A percentile compares a stretch with the other conserved stretches of the same genome.
phyloP scores from a whole-genome alignment of 306 rosid species.

The Nissolia schottii region DNA sequence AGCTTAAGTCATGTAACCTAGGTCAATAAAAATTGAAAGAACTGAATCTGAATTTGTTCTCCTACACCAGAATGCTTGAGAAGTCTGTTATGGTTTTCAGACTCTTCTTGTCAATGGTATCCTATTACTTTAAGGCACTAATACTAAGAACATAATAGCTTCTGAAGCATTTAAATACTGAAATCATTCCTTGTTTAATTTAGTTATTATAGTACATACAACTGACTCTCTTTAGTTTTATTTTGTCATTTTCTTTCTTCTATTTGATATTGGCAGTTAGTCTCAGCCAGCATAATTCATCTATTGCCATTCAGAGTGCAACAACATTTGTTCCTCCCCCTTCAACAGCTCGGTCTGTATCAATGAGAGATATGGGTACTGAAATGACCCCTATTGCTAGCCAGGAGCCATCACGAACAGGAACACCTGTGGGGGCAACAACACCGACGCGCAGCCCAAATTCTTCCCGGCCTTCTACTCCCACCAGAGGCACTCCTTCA shows the following conservation, averaged over 20 bases:
- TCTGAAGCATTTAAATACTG: conserved; percentile 4
- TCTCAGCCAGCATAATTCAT: conserved; percentile 77
- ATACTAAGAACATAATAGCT: background rate
- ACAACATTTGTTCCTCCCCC: conserved; percentile 86
- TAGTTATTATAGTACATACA: background rate
- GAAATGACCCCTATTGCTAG: conserved; percentile 99
- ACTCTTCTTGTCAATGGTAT: background rate
- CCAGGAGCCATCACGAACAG: conserved; percentile 96
- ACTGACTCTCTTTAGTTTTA: background rate
- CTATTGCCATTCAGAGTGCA: conserved; percentile 61
- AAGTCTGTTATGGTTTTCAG: background rate
- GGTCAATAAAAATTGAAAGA: background rate
- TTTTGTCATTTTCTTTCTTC: conserved; percentile 3
- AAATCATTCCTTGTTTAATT: background rate
- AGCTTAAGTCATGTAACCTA: background rate
- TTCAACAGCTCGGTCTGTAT: conserved; percentile 92
- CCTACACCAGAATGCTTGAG: background rate
- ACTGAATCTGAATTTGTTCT: background rate
- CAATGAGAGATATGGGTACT: conserved; percentile 99
- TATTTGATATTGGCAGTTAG: conserved; percentile 51
- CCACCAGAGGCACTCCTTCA: conserved; percentile 48
- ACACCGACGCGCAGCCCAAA: conserved; percentile 88
- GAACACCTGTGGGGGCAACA: conserved; percentile 93
- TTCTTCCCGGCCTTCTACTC: conserved; percentile 83
- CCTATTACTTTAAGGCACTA: background rate